Conservation (phyloP, 345 rosid genomes). For the Barbarea vulgaris region DNA sequence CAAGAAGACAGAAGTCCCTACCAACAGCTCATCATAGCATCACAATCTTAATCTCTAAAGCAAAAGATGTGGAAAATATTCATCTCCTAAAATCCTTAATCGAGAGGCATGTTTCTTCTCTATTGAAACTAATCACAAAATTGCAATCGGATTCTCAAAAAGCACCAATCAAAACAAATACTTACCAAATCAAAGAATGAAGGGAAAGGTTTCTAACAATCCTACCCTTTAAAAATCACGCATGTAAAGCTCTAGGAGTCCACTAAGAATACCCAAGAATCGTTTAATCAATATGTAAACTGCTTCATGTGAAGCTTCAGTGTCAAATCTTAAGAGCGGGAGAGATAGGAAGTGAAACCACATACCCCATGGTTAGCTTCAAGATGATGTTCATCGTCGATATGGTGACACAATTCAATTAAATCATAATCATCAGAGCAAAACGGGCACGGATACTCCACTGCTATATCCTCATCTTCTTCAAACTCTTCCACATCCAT, state of each 20-base stretch:
- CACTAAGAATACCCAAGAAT: neutral
- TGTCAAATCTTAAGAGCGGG: neutral
- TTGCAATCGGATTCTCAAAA: neutral
- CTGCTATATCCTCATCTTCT: conserved; percentile 32
- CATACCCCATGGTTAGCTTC: conserved; percentile 41
- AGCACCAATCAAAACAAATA: neutral
- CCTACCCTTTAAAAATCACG: neutral
- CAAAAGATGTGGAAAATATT: neutral
- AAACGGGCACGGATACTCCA: conserved; percentile 39
- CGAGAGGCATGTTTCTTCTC: neutral
- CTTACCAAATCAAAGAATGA: neutral
- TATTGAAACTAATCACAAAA: neutral
- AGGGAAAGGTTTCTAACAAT: neutral
- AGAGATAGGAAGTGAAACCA: conserved; percentile 1
- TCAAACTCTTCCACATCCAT: conserved; percentile 31
- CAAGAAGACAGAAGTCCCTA: neutral
- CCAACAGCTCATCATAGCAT: neutral
- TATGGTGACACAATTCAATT: conserved; percentile 37
- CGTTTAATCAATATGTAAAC: neutral
- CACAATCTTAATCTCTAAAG: neutral
- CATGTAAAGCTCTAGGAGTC: neutral
- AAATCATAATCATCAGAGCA: conserved; percentile 39
- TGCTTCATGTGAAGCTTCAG: conserved; percentile 3
- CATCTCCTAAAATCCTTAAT: neutral
- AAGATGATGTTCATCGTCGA: conserved; percentile 35